These are phyloP conservation scores for Xylariaceae sp. DNA, from an alignment of 2,329 filamentous ascomycete species.

Conservation along the genomic window DNA sequence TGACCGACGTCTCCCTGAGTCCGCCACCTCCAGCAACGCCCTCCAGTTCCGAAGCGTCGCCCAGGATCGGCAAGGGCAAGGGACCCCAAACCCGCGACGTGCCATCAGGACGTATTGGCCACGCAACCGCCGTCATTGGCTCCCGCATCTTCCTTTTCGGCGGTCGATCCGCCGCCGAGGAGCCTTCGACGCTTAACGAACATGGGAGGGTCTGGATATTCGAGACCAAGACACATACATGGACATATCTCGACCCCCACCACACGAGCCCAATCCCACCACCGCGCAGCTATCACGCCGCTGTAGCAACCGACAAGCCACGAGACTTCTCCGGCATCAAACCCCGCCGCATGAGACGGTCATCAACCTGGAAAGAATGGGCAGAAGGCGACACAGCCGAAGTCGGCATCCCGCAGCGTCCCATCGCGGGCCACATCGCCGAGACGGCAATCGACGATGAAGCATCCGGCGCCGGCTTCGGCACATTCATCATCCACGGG, in stretches of 20 bases:
- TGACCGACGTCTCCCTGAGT: conserved; percentile 43
- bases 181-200: conserved; percentile 69
- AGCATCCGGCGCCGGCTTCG: conserved; percentile 59
- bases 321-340: conserved; percentile 42
- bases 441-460: conserved; percentile 59
- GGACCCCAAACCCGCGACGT: conserved; percentile 41
- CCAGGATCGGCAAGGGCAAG: conserved; percentile 34
- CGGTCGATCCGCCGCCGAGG: conserved; percentile 63
- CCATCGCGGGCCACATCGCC: conserved; percentile 56
- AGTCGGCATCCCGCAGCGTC: conserved; percentile 57
- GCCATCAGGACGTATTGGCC: conserved; percentile 68
- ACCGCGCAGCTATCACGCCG: conserved; percentile 69
- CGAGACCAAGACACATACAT: conserved; percentile 60
- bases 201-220: conserved; percentile 74
- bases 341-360: conserved; percentile 32
- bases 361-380: conserved; percentile 54
- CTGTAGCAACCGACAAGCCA: conserved; percentile 57
- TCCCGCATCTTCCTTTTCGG: conserved; percentile 78
- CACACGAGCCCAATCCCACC: conserved; percentile 51
- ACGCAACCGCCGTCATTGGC: conserved; percentile 66
- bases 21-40: conserved; percentile 26
- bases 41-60: conserved; percentile 10
- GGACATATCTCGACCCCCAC: conserved; percentile 62
- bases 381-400: conserved; percentile 52
- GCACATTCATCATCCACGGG: conserved; percentile 73